A percentile compares a stretch with the other conserved stretches of the same genome.
These are phyloP conservation scores for Ceratobasidium sp. DNA, from an alignment of 1,284 basidiomycete genomes.

Conservation along the genomic window DNA sequence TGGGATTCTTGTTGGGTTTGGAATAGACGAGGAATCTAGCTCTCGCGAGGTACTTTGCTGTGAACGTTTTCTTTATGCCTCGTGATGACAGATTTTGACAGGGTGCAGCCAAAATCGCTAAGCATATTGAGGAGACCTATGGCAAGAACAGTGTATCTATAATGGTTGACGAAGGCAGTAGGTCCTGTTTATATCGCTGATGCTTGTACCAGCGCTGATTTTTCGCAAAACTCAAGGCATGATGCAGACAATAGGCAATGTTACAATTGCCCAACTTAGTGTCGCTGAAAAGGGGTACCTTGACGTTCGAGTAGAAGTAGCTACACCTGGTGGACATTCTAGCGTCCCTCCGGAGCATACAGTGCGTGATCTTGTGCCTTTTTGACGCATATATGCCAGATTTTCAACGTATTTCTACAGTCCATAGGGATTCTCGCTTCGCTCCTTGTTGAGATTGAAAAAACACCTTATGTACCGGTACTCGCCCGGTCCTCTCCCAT, in stretches of 20 bases:
- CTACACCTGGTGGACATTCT: slow-evolving; percentile 49
- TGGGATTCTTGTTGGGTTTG: slow-evolving; percentile 59
- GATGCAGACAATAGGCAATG: slow-evolving; percentile 51
- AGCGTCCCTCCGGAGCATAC: slow-evolving; percentile 46
- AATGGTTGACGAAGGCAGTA: slow-evolving; percentile 57
- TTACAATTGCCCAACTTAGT: slow-evolving; percentile 52
- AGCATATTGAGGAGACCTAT: slow-evolving; percentile 54
- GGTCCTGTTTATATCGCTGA: slow-evolving; percentile 17
- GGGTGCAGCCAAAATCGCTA: slow-evolving; percentile 53
- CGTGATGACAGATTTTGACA: slow-evolving; percentile 41
- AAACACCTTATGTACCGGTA: slow-evolving; percentile 58
- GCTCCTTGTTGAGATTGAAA: slow-evolving; percentile 66
- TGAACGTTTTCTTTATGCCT: not conserved
- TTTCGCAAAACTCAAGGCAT: slow-evolving; percentile 51
- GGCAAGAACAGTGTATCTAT: slow-evolving; percentile 56
- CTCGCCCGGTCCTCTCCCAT: slow-evolving; percentile 57
- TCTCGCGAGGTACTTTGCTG: slow-evolving; percentile 48
- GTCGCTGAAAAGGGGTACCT: slow-evolving; percentile 59
- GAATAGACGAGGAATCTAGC: slow-evolving; percentile 62
- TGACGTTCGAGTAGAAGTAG: slow-evolving; percentile 47
- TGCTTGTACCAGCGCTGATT: not conserved
- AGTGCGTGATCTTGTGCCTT: not conserved
- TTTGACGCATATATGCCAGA: no score
- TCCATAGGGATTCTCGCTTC: slow-evolving; percentile 69
- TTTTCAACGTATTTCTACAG: slow-evolving; percentile 10